A percentile compares a stretch with the other conserved stretches of the same genome.
Evolutionary conservation across 345 rosid genomes (phyloP).

Genomic region (Arabidopsis suecica): DNA sequence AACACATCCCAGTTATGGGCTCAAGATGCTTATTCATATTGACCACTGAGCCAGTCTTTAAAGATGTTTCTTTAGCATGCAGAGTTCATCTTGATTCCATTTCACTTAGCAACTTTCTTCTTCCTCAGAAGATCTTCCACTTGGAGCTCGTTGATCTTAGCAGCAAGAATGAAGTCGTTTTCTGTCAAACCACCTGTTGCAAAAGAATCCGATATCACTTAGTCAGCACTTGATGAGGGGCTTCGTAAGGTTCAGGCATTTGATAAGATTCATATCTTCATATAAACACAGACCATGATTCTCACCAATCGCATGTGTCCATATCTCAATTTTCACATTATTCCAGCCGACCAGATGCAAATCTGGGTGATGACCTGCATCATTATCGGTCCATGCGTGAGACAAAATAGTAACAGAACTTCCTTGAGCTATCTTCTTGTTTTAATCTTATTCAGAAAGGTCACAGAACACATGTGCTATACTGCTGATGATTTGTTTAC

Average conservation of each 20-base stretch:
- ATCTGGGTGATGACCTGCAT: constrained; percentile 97
- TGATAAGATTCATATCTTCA: constrained; percentile 27
- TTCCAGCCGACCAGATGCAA: constrained; percentile 99
- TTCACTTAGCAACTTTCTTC: constrained; percentile 44
- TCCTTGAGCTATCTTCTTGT: neutral
- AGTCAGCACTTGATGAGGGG: neutral
- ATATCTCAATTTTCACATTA: constrained; percentile 83
- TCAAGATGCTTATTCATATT: constrained; percentile 10
- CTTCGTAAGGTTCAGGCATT: constrained; percentile 6
- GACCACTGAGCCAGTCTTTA: constrained; percentile 1
- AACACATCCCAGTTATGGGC: neutral
- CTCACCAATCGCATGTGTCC: constrained; percentile 96
- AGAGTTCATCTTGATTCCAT: neutral
- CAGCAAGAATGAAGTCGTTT: constrained; percentile 93
- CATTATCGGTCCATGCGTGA: constrained; percentile 14
- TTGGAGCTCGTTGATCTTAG: constrained; percentile 71
- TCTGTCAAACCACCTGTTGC: constrained; percentile 80
- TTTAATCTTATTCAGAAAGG: neutral
- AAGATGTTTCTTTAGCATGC: constrained; percentile 7
- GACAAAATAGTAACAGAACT: neutral
- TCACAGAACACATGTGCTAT: neutral
- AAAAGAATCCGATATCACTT: constrained; percentile 14
- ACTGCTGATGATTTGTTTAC: constrained; percentile 41
- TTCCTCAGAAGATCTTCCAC: constrained; percentile 69
- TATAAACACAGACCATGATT: constrained; percentile 11